phyloP scores from a whole-genome alignment of 2,329 filamentous ascomycete genomes.

The Fusarium nodosum region DNA sequence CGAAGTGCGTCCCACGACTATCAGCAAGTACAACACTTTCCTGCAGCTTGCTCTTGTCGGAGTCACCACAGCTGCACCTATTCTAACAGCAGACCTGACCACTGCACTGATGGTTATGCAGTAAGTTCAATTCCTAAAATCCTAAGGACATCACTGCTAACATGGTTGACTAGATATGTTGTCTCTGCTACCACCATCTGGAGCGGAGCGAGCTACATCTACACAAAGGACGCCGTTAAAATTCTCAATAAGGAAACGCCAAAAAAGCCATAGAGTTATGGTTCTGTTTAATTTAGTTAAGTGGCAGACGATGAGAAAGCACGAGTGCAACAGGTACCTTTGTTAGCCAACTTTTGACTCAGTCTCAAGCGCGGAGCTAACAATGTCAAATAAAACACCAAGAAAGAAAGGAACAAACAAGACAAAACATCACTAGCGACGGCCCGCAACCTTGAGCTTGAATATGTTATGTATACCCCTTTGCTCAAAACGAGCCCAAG shows the following conservation, averaged over 20 bases:
- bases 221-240: conserved; percentile 90
- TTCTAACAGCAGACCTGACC: conserved; percentile 72
- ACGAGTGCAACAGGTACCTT: background rate
- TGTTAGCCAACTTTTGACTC: conserved; percentile 10
- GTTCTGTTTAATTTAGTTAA: background rate
- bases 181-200: conserved; percentile 92
- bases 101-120: conserved; percentile 71
- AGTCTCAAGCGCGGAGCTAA: conserved; percentile 1
- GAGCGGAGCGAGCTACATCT: conserved; percentile 94
- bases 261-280: conserved; percentile 36
- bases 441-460: conserved; percentile 34
- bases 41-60: conserved; percentile 90
- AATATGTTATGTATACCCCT: conserved; percentile 26
- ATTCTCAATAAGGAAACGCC: conserved; percentile 69
- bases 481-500: conserved; percentile 10
- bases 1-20: conserved; percentile 84
- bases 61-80: conserved; percentile 82
- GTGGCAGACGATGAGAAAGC: conserved; percentile 10
- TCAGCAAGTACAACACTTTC: conserved; percentile 94
- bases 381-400: background rate
- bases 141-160: background rate
- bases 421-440: background rate
- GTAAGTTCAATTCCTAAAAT: conserved; percentile 60
- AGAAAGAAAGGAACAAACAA: background rate
- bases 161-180: conserved; percentile 71